Conservation (phyloP, 495 filamentous ascomycete species). For the Penicillium pulvis region DNA sequence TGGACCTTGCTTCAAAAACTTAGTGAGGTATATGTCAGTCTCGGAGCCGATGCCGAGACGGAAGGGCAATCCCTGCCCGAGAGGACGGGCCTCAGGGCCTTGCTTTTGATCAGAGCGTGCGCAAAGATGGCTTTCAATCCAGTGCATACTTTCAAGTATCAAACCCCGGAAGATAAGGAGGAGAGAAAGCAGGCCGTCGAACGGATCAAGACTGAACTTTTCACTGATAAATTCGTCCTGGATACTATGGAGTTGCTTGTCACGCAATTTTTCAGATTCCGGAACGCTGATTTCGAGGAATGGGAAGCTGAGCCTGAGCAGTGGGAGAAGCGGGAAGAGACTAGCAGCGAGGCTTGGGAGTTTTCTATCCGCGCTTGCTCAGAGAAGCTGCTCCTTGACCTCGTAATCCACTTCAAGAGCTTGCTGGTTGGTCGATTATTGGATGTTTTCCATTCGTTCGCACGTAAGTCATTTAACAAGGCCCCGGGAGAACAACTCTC, state of each 20-base stretch:
- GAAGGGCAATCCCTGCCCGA: slow-evolving; percentile 65
- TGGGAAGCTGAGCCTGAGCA: slow-evolving; percentile 94
- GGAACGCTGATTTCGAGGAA: slow-evolving; percentile 78
- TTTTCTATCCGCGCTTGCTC: slow-evolving; percentile 87
- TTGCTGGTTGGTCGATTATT: slow-evolving; percentile 75
- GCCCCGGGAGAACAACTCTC: background rate
- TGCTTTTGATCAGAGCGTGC: slow-evolving; percentile 82
- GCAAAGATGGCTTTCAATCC: slow-evolving; percentile 81
- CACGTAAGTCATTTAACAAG: slow-evolving; percentile 46
- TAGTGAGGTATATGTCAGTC: slow-evolving; percentile 65
- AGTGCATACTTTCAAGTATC: slow-evolving; percentile 77
- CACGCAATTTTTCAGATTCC: slow-evolving; percentile 84
- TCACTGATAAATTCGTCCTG: slow-evolving; percentile 71
- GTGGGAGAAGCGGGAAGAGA: slow-evolving; percentile 86
- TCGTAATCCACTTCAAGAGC: slow-evolving; percentile 82
- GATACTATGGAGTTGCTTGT: slow-evolving; percentile 82
- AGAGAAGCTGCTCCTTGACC: slow-evolving; percentile 90
- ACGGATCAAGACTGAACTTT: slow-evolving; percentile 66
- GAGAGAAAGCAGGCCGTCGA: slow-evolving; percentile 66
- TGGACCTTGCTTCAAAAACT: slow-evolving; percentile 79
- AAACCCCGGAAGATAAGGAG: slow-evolving; percentile 66
- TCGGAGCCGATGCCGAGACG: slow-evolving; percentile 50
- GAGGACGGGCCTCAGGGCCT: slow-evolving; percentile 74
- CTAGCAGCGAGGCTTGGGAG: slow-evolving; percentile 77
- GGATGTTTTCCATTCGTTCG: slow-evolving; percentile 73